These are phyloP conservation scores for Metschnikowia shivogae DNA, from an alignment of 805 yeast species.

Conservation along the genomic window DNA sequence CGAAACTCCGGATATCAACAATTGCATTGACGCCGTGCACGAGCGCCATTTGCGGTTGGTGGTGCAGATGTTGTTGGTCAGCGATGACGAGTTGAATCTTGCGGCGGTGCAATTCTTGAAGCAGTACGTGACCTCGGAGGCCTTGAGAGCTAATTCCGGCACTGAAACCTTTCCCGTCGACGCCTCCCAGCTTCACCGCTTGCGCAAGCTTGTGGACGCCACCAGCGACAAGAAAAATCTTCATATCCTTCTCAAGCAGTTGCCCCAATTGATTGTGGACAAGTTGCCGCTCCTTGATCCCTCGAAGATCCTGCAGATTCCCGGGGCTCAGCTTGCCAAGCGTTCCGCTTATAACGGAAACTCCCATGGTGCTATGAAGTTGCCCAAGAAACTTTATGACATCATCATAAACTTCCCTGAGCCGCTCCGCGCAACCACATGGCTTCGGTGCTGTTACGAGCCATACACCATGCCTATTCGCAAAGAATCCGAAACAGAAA, in stretches of 20 bases:
- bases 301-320: conserved; percentile 17
- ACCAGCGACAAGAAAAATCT: conserved; percentile 45
- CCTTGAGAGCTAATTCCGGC: conserved; percentile 27
- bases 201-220: conserved; percentile 50
- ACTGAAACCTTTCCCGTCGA: conserved; percentile 22
- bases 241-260: conserved; percentile 49
- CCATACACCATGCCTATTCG: conserved; percentile 42
- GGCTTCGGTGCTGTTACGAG: conserved; percentile 91
- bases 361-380: conserved; percentile 62
- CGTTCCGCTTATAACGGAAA: conserved; percentile 46
- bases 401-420: conserved; percentile 66
- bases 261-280: conserved; percentile 54
- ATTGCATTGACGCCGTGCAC: conserved; percentile 39
- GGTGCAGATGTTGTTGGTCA: conserved; percentile 54
- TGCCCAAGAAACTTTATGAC: conserved; percentile 52
- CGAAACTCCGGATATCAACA: conserved; percentile 28
- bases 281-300: conserved; percentile 36
- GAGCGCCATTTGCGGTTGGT: conserved; percentile 47
- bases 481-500: conserved; percentile 17
- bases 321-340: conserved; percentile 39
- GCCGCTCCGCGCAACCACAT: conserved; percentile 86
- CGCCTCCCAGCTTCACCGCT: conserved; percentile 32
- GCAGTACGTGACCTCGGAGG: conserved; percentile 69
- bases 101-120: conserved; percentile 79
- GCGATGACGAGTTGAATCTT: conserved; percentile 67